Evolutionary conservation across 2,329 filamentous ascomycete species (phyloP).

Genomic region (Dactylellina drechsleri): DNA sequence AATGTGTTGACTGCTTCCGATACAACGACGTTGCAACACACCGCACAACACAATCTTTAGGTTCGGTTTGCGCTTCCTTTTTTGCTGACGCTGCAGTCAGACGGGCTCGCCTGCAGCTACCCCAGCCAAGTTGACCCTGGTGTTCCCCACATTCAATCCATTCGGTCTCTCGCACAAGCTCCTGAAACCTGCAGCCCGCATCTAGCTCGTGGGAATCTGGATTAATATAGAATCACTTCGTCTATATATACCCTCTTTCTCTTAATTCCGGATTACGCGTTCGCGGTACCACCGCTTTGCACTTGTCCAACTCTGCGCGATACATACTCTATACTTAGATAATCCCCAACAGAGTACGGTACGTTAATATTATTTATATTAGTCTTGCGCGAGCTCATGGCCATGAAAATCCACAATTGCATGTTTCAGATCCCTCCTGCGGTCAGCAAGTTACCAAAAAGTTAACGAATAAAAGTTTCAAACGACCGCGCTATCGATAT

Average conservation of each 20-base stretch:
- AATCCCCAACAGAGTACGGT: no score
- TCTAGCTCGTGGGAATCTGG: no score
- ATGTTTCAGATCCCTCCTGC: neutral
- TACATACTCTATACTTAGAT: no score
- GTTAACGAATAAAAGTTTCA: neutral
- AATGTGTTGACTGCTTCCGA: neutral
- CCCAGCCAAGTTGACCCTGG: no score
- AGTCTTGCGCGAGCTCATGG: no score
- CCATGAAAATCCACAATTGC: neutral
- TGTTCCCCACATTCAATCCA: no score
- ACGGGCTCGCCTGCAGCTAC: conserved; percentile 1
- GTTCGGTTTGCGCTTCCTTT: neutral
- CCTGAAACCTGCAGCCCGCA: neutral
- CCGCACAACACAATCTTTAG: conserved; percentile 3
- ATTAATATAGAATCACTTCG: conserved; percentile 6
- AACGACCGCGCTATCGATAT: neutral
- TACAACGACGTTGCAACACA: neutral
- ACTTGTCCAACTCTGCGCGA: neutral
- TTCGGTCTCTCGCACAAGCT: no score
- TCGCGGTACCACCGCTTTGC: neutral
- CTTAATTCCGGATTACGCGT: neutral
- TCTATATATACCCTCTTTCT: conserved; percentile 10
- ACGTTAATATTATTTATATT: no score
- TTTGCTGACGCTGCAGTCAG: conserved; percentile 46
- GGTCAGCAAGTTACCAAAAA: neutral